Base-by-base conservation (phyloP, 1,284 basidiomycete species). In the Singerocomus inundabilis region DNA sequence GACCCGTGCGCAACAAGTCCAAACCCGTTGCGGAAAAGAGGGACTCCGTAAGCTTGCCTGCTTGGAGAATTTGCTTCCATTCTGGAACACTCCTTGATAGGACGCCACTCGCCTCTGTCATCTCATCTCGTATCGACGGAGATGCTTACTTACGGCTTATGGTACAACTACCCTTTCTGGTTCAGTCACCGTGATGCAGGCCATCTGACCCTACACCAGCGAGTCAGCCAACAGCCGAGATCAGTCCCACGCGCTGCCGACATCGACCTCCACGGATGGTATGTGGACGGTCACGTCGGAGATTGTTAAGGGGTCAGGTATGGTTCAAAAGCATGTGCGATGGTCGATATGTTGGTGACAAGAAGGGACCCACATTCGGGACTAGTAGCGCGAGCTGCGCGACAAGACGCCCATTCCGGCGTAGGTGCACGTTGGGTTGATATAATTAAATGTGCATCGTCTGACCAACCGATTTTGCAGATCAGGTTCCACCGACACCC, bases 211-310 rank as follows among this genome's bases (percentile, higher is more conserved):
- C 31, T 53, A 41, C 44, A 31, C 18, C 48, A 44, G 18, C 12
- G 37, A 35, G 44, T 41, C 21, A 13, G 29, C 30, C 30, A 38
- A 39, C 46, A 65, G 30, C 55, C 58, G 58, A 64, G 41, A 39
- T 48, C 56, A 36, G 34, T 61, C 59, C 44, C 53, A 65, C 62
- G 56, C 38, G 37, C 31, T 63, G 62, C 59, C 58, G 58, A 61
- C 46, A 63, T 44, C 7, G 39, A 29, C 44, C 15, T 26, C 15
- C 29, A 30, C 12, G 31, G 26, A 36, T 3, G 21, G 21, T 30
- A 18, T 41, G 24, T 10, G 28, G 36, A 46, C 21, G 31, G 15
- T 26, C 18, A 18, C 21, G 4, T 57, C 31, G 24, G 18, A n/a
- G 18, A 18, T 31, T 18, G 15, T 33, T 51, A 30, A 56, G 41